Conservation (phyloP, 331 rosid species). For the Spiraea crenata region DNA sequence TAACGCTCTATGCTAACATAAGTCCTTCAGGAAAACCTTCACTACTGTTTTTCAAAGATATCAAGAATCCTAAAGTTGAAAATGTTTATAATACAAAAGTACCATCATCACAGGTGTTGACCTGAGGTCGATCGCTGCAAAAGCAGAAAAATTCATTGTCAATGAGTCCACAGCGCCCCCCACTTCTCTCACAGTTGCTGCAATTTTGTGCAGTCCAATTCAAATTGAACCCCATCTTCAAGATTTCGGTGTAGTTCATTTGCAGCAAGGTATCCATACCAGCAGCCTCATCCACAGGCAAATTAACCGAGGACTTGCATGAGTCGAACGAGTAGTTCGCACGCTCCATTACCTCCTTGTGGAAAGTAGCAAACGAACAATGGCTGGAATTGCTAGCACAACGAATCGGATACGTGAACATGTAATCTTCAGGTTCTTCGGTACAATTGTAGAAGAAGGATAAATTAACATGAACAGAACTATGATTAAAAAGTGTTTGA, state of each 20-base stretch:
- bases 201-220: constrained; percentile 32
- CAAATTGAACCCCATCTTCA: background rate
- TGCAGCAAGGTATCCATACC: no score
- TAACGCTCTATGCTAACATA: no score
- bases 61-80: constrained; percentile 1
- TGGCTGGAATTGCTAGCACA: constrained; percentile 44
- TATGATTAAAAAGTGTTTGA: constrained; percentile 39
- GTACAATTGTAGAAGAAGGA: constrained; percentile 61
- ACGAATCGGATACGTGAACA: constrained; percentile 26
- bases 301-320: no score
- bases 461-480: constrained; percentile 31
- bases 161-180: constrained; percentile 61
- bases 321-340: no score
- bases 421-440: constrained; percentile 30
- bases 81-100: constrained; percentile 16
- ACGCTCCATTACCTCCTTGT: no score
- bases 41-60: background rate
- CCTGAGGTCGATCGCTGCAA: constrained; percentile 47
- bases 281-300: no score
- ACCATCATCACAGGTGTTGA: constrained; percentile 49
- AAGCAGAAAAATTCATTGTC: constrained; percentile 40
- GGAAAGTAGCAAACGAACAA: background rate
- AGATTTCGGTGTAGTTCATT: no score
- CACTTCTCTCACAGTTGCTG: constrained; percentile 49
- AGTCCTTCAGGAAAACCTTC: background rate